Evolutionary conservation across 2,329 filamentous ascomycete genomes (phyloP), one percentile per base, ranked within the genome.

Genomic region (Sclerotinia glacialis): DNA sequence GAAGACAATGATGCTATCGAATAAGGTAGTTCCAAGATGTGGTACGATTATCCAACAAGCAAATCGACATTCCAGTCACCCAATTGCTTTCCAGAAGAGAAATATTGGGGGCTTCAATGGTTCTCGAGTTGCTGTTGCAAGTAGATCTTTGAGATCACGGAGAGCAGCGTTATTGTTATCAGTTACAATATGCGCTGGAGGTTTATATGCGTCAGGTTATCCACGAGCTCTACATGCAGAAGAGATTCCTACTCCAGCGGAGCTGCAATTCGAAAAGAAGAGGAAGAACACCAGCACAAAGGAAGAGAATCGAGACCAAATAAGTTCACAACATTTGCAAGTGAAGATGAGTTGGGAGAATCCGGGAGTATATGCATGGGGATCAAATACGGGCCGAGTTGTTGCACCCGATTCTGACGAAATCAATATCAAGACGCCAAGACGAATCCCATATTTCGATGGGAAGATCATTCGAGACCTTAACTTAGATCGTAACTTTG

Each of bases 321-420:
- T 96, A 72, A 94, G 90, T 75, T 91, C 90, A 14, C 92, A 96
- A 76, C 92, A 96, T 78, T 80, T 92, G 7, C 94, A 97, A 79
- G 90, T 97, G 67, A 92, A 91, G 79, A 87, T 86, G 75, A 96
- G 91, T 78, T 87, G 85, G 83, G 86, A 87, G 78, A 88, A 91
- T 68, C 94, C 95, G 0, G 95, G 93, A 2, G 90, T 98, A 0
- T 98, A 96, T 78, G 87, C 90, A 6, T 99, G 95, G 94, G 95
- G 95, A 0, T 92, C 90, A 23, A 99, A 99, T 74, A 81, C 82
- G 21, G 92, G 93, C 68, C 85, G 85, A 72, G 93, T 97, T n/a
- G 91, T 91, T 47, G 93, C 93, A 52, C 93, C 93, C 0, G 88
- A 90, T 69, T 94, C 90, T 11, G 84, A 89, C 62, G 93, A 97